Evolutionary conservation across 352 stramenopile species (phyloP).

Genomic region (Thalassiosira hispida): DNA sequence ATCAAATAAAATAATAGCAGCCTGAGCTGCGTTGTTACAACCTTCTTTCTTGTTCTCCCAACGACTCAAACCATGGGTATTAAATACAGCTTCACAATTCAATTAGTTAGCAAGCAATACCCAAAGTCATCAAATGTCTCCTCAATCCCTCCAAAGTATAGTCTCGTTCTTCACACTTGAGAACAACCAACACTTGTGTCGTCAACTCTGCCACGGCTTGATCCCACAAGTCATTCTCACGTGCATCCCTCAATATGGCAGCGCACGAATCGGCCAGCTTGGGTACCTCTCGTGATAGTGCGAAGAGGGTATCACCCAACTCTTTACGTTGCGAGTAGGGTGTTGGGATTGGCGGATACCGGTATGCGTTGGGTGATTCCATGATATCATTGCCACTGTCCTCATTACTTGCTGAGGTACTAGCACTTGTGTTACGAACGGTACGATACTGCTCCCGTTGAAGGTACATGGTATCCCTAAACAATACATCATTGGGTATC

Average conservation of each 20-base stretch:
- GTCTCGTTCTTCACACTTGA: conserved; percentile 74
- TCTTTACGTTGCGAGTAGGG: conserved; percentile 78
- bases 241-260: conserved; percentile 66
- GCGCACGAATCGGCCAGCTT: conserved; percentile 78
- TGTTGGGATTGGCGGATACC: conserved; percentile 72
- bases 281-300: conserved; percentile 70
- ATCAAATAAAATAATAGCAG: too few relatives aligned
- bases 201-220: conserved; percentile 79
- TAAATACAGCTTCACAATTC: too few relatives aligned
- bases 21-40: too few relatives aligned
- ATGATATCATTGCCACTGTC: neutral
- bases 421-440: conserved; percentile 47
- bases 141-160: conserved; percentile 73
- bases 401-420: too few relatives aligned
- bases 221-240: conserved; percentile 79
- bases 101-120: conserved; percentile 76
- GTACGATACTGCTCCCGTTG: conserved; percentile 72
- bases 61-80: too few relatives aligned
- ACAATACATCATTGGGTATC: conserved; percentile 53
- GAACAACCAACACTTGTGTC: conserved; percentile 79
- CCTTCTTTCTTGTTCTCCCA: too few relatives aligned
- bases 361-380: conserved; percentile 47
- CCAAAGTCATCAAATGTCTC: conserved; percentile 71
- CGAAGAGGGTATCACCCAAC: conserved; percentile 80
- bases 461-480: conserved; percentile 71